Evolutionary conservation across 768 basidiomycete genomes (phyloP).

Genomic region (Mycena haematopus): DNA sequence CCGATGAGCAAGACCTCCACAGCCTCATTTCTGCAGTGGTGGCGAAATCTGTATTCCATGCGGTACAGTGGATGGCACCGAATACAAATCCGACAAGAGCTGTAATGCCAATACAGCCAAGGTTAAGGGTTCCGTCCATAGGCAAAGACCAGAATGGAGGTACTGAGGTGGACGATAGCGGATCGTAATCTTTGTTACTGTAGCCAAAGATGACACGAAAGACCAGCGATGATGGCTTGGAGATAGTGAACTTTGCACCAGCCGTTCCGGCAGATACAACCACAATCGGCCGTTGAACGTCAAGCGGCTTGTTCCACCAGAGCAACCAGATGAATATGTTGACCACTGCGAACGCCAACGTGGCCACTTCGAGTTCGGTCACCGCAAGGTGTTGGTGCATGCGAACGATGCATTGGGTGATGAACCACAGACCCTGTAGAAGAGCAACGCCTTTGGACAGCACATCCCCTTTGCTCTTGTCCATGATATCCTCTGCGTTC

Average conservation of each 20-base stretch:
- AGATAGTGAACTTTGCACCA: too few relatives aligned
- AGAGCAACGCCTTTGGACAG: conserved; percentile 43
- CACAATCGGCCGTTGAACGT: conserved; percentile 35
- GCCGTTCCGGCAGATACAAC: too few relatives aligned
- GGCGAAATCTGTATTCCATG: conserved; percentile 34
- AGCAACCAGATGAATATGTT: conserved; percentile 29
- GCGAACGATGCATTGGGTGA: conserved; percentile 39
- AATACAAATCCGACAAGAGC: conserved; percentile 29
- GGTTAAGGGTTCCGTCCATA: background rate
- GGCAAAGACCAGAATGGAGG: background rate
- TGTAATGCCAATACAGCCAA: conserved; percentile 21
- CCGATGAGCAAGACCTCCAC: conserved; percentile 30
- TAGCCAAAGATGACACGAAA: background rate
- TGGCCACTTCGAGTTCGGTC: conserved; percentile 44
- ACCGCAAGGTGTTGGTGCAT: conserved; percentile 33
- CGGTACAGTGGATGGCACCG: conserved; percentile 36
- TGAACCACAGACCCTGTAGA: conserved; percentile 45
- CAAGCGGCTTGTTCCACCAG: conserved; percentile 50
- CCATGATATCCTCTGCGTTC: conserved; percentile 26
- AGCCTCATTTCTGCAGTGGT: conserved; percentile 23
- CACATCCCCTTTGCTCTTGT: conserved; percentile 41
- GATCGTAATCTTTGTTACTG: background rate
- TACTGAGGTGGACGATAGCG: background rate
- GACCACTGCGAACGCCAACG: conserved; percentile 41
- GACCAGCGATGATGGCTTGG: too few relatives aligned